phyloP scores from a whole-genome alignment of 1,139 yeast genomes.

The Suhomyces coccinellae region DNA sequence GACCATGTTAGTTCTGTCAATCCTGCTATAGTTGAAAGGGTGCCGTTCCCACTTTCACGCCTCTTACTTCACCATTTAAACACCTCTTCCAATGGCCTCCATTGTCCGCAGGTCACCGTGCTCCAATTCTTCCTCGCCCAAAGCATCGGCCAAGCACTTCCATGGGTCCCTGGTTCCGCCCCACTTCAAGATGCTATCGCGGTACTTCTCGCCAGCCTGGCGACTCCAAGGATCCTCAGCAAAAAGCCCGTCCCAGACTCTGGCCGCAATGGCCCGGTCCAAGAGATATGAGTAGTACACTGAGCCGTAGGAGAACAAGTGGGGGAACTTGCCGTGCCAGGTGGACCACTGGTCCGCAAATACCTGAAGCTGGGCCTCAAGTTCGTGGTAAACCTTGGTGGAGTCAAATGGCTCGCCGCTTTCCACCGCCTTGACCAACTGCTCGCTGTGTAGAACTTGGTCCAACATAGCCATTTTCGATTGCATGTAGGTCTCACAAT shows the following conservation, averaged over 20 bases:
- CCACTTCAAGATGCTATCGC: slow-evolving; percentile 74
- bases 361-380: slow-evolving; percentile 57
- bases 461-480: slow-evolving; percentile 88
- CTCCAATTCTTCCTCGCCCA: slow-evolving; percentile 59
- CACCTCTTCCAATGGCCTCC: slow-evolving; percentile 52
- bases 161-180: slow-evolving; percentile 95
- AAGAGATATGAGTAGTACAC: slow-evolving; percentile 89
- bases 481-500: slow-evolving; percentile 83
- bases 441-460: slow-evolving; percentile 63
- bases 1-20: too few relatives aligned
- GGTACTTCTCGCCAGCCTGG: slow-evolving; percentile 73
- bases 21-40: too few relatives aligned
- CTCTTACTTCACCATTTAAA: not conserved
- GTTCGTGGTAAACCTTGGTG: slow-evolving; percentile 59
- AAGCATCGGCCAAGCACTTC: slow-evolving; percentile 78
- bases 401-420: slow-evolving; percentile 36
- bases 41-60: too few relatives aligned
- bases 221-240: slow-evolving; percentile 66
- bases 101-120: slow-evolving; percentile 75
- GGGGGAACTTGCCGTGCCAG: slow-evolving; percentile 96
- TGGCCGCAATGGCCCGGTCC: slow-evolving; percentile 90
- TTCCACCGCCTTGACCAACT: slow-evolving; percentile 35
- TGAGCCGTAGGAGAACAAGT: slow-evolving; percentile 89
- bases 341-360: slow-evolving; percentile 66
- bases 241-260: slow-evolving; percentile 78